phyloP scores from a whole-genome alignment of 139 green algal species.

The Prasinococcaceae sp. region DNA sequence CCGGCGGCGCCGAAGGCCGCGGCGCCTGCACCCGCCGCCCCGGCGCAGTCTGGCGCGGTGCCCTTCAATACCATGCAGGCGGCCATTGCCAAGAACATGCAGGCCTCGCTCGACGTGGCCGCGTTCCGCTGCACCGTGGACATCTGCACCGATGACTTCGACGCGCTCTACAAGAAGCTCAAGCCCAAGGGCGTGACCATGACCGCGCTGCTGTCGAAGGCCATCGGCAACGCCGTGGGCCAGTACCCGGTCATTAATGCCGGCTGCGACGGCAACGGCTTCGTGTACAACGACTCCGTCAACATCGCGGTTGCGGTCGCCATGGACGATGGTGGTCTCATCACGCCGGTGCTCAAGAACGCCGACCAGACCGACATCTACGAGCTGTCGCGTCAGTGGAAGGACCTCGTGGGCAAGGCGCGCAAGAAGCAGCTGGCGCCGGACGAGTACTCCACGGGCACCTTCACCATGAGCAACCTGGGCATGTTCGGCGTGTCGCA shows the following conservation, averaged over 20 bases:
- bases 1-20: conserved; percentile 14
- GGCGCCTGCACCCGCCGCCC: conserved; percentile 22
- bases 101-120: conserved; percentile 74
- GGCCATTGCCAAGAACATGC: conserved; percentile 89
- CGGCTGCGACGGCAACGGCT: conserved; percentile 51
- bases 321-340: conserved; percentile 90
- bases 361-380: conserved; percentile 89
- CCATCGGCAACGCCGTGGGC: conserved; percentile 68
- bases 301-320: conserved; percentile 90
- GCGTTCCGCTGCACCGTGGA: conserved; percentile 83
- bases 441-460: conserved; percentile 62
- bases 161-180: conserved; percentile 81
- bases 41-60: conserved; percentile 54
- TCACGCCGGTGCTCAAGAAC: conserved; percentile 92
- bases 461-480: conserved; percentile 97
- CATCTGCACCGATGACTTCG: conserved; percentile 85
- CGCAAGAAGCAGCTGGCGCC: conserved; percentile 72
- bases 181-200: conserved; percentile 98
- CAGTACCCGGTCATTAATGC: conserved; percentile 83
- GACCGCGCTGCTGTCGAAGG: conserved; percentile 91
- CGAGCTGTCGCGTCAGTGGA: conserved; percentile 66
- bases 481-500: conserved; percentile 93
- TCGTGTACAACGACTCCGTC: conserved; percentile 84
- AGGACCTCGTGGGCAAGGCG: conserved; percentile 74
- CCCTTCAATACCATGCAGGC: conserved; percentile 80